Evolutionary conservation across 169 alveolate species (phyloP).

Genomic region (Pseudocohnilembus persalinus): DNA sequence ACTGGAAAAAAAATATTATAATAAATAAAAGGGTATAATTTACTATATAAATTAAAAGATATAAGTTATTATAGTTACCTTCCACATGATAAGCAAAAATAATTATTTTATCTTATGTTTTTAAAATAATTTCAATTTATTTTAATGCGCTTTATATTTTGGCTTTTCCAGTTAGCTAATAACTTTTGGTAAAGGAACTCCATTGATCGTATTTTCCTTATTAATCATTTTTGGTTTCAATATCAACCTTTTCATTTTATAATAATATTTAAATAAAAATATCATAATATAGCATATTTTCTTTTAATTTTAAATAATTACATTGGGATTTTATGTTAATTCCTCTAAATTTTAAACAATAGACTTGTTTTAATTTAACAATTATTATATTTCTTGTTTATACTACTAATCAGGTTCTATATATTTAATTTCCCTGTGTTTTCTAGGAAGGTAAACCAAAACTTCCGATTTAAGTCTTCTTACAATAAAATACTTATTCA

Average conservation of each 20-base stretch:
- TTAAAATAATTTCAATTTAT: slow-evolving; percentile 90
- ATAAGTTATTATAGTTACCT: background rate
- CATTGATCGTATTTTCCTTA: background rate
- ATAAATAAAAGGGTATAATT: too few species aligned
- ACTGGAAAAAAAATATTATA: background rate
- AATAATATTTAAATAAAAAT: too few species aligned
- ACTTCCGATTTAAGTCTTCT: slow-evolving; percentile 79
- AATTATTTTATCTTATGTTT: slow-evolving; percentile 76
- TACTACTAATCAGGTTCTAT: slow-evolving; percentile 20
- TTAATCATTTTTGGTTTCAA: too few species aligned
- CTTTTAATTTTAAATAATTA: too few species aligned
- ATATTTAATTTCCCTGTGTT: slow-evolving; percentile 62
- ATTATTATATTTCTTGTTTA: slow-evolving; percentile 4
- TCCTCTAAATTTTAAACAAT: too few species aligned
- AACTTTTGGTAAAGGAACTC: slow-evolving; percentile 27
- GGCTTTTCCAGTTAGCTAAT: slow-evolving; percentile 93
- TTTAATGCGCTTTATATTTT: slow-evolving; percentile 92
- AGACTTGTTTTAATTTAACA: too few species aligned
- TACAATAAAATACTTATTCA: slow-evolving; percentile 62
- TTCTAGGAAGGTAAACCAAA: slow-evolving; percentile 71
- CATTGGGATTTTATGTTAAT: background rate
- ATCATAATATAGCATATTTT: background rate
- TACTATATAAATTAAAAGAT: background rate
- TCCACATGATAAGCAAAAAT: slow-evolving; percentile 76
- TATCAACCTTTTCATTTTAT: background rate